Base-by-base conservation (phyloP, 2,329 filamentous ascomycete genomes). In the Fusarium napiforme region DNA sequence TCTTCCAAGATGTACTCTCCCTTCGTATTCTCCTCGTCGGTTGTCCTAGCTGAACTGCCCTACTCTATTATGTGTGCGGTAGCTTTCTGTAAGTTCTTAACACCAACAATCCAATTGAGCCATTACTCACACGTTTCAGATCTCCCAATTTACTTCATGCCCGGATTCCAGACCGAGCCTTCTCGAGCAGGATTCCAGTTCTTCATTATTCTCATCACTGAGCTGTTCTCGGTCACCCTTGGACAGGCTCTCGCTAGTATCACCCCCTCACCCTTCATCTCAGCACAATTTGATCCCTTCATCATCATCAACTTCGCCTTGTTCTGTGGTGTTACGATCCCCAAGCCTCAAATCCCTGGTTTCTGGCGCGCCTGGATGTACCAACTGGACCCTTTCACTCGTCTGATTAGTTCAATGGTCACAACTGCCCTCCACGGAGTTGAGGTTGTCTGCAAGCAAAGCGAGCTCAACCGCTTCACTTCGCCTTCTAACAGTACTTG, bases 301-400 rank as follows among this genome's bases (percentile, higher is more conserved):
- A 84, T 96, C 80, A 91, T 95, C 81, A 93, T 96, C 80, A 90
- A 92, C 66, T 96, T 97, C 78, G 88, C 92, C 3, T 87, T 97
- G 30, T 97, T 97, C 89, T 97, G 93, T 78, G 94, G 94, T 81
- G 94, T 97, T 69, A 93, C 93, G 0, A 93, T 97, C 57, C 92
- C 94, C 0, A 89, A 91, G 46, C 89, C 91, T 0, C 90, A 93
- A 81, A 97, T 93, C 8, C 91, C 91, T 0, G 84, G 86, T 3
- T 93, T 93, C 84, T 93, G 92, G 92, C 97, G 83, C 92, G 88
- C 88, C 63, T 93, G 92, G 83, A 91, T 93, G 88, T 93, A 92
- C 80, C 85, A 88, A 39, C 82, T 89, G 14, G 88, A 87, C 0
- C 90, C 90, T 0, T 89, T 92, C 68, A 92, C 89, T 0, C 91